Evolutionary conservation across 2,329 filamentous ascomycete genomes (phyloP).

Genomic region (Paracamarosporium sp.): DNA sequence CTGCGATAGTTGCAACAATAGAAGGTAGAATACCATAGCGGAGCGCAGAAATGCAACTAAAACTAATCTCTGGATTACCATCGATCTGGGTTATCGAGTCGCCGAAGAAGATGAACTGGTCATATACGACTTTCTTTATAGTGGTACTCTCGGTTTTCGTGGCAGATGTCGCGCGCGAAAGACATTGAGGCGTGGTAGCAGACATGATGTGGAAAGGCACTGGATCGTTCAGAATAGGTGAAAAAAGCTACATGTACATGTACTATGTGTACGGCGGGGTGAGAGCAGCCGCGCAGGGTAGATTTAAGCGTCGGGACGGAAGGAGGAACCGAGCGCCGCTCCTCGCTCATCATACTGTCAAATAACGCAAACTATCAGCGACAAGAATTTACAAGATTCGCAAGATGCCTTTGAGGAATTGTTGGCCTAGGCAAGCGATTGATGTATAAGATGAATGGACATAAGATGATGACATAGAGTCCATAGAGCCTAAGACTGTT

Average conservation of each 20-base stretch:
- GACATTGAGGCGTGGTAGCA: background rate
- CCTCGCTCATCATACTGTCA: too few species aligned
- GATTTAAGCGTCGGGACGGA: too few species aligned
- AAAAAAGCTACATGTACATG: too few species aligned
- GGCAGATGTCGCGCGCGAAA: background rate
- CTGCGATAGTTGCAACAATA: background rate
- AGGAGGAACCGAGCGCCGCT: background rate
- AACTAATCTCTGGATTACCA: conserved; percentile 9
- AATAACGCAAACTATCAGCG: too few species aligned
- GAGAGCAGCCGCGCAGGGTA: background rate
- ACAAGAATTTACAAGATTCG: too few species aligned
- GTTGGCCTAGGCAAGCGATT: too few species aligned
- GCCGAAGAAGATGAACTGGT: conserved; percentile 15
- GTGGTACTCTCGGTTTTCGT: background rate
- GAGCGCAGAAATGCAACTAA: conserved; percentile 6
- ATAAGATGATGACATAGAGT: too few species aligned
- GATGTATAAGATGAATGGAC: too few species aligned
- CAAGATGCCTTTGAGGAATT: too few species aligned
- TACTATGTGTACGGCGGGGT: background rate
- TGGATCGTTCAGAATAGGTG: background rate
- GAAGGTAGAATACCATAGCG: background rate
- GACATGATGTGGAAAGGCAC: background rate
- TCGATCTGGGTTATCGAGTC: conserved; percentile 16
- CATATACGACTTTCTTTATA: background rate
- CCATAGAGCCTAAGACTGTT: too few species aligned